A percentile compares a stretch with the other conserved stretches of the same genome.
Evolutionary conservation across 805 yeast genomes (phyloP).

Genomic region (Debaryomyces maramus): DNA sequence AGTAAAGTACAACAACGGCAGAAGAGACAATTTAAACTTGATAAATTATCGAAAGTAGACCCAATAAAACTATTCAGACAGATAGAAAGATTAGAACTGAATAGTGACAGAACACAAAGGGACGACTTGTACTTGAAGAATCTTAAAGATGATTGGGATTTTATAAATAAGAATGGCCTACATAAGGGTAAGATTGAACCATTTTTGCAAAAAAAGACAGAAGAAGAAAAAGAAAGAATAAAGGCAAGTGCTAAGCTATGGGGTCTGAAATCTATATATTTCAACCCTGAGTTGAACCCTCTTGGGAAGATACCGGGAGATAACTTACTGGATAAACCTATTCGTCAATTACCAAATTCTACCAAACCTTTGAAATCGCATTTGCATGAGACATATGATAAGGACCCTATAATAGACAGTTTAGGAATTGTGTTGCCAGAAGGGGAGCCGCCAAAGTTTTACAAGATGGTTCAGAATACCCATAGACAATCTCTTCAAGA

Average conservation of each 20-base stretch:
- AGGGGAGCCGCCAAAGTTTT: constrained; percentile 47
- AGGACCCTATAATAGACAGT: constrained; percentile 31
- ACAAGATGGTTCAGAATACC: constrained; percentile 41
- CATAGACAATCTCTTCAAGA: constrained; percentile 6
- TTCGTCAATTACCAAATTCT: constrained; percentile 23
- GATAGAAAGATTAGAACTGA: constrained; percentile 28
- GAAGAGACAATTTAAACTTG: constrained; percentile 28
- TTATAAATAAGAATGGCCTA: constrained; percentile 32
- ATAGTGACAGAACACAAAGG: constrained; percentile 12
- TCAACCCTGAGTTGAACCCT: constrained; percentile 68
- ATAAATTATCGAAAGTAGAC: constrained; percentile 26
- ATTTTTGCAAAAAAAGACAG: constrained; percentile 22
- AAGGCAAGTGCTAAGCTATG: constrained; percentile 28
- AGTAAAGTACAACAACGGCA: constrained; percentile 37
- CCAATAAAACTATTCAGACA: constrained; percentile 37
- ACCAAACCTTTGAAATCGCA: constrained; percentile 31
- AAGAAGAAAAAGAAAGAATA: constrained; percentile 15
- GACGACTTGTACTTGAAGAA: constrained; percentile 21
- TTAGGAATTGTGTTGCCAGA: constrained; percentile 37
- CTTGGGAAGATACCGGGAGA: constrained; percentile 52
- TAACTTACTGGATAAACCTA: not conserved
- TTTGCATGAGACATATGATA: constrained; percentile 14
- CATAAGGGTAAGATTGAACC: constrained; percentile 29
- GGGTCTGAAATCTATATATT: constrained; percentile 54
- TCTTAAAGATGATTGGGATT: constrained; percentile 42